Conservation (phyloP, 2,329 filamentous ascomycete genomes). For the Stemphylium lycopersici region DNA sequence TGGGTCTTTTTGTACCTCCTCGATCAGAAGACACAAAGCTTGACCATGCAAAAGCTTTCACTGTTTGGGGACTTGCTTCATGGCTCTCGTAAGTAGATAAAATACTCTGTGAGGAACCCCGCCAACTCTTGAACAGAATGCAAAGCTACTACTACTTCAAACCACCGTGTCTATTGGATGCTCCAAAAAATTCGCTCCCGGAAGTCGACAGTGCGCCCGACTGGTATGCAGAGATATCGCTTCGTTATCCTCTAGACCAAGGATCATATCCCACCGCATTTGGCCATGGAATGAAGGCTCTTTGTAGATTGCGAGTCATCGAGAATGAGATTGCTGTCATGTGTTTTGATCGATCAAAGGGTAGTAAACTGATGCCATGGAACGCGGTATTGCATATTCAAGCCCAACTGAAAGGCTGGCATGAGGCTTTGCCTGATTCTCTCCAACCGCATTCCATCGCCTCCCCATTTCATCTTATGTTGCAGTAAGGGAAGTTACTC, state of each 20-base stretch:
- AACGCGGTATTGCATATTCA: slow-evolving; percentile 7
- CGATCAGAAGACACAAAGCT: background rate
- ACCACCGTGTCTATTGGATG: slow-evolving; percentile 10
- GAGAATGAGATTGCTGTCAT: slow-evolving; percentile 12
- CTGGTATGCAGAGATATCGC: slow-evolving; percentile 26
- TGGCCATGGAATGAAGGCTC: slow-evolving; percentile 15
- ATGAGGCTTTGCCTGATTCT: slow-evolving; percentile 1
- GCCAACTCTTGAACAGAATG: background rate
- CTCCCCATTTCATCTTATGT: slow-evolving; percentile 14
- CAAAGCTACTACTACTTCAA: slow-evolving; percentile 17
- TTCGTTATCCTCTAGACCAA: slow-evolving; percentile 1
- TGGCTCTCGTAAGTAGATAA: slow-evolving; percentile 9
- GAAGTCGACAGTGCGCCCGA: slow-evolving; percentile 9
- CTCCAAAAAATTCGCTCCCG: slow-evolving; percentile 13
- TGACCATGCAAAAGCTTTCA: slow-evolving; percentile 15
- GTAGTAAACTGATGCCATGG: slow-evolving; percentile 5
- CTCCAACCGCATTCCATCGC: slow-evolving; percentile 11
- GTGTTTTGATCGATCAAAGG: background rate
- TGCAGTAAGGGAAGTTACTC: slow-evolving; percentile 12
- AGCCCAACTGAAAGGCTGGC: slow-evolving; percentile 15
- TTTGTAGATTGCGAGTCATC: slow-evolving; percentile 16
- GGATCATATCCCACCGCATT: background rate
- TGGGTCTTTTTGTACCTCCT: slow-evolving; percentile 16
- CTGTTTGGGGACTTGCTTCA: slow-evolving; percentile 14
- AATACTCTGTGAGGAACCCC: background rate